Percentiles rank a stretch among this genome's conserved stretches.
Evolutionary conservation across 1,139 yeast genomes (phyloP).

Genomic region (Yamadazyma songkhlaensis): DNA sequence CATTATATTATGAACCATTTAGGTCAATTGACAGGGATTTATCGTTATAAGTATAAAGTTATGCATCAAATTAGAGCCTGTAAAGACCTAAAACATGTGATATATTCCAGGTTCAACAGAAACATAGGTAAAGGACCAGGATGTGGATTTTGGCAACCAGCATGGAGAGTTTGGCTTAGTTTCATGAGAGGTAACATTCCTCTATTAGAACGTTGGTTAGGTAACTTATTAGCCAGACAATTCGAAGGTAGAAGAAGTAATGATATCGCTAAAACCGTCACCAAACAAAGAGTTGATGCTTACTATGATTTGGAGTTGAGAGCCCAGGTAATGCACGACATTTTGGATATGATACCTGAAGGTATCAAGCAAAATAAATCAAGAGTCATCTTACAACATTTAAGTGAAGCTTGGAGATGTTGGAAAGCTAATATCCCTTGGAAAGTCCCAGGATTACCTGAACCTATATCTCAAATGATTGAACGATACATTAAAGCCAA

Average conservation of each 20-base stretch:
- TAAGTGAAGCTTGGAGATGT: constrained; percentile 98
- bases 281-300: constrained; percentile 94
- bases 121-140: constrained; percentile 97
- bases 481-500: constrained; percentile 89
- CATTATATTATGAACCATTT: constrained; percentile 87
- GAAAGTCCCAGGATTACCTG: constrained; percentile 97
- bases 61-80: constrained; percentile 98
- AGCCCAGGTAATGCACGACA: constrained; percentile 94
- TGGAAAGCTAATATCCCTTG: constrained; percentile 99
- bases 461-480: constrained; percentile 82
- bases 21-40: constrained; percentile 95
- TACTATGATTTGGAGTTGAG: constrained; percentile 91
- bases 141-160: constrained; percentile 99
- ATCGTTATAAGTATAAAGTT: constrained; percentile 93
- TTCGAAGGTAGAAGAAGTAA: constrained; percentile 94
- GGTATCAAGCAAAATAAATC: constrained; percentile 87
- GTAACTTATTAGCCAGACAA: constrained; percentile 86
- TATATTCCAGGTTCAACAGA: constrained; percentile 76
- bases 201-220: constrained; percentile 89
- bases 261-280: constrained; percentile 89
- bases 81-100: constrained; percentile 89
- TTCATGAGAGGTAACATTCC: constrained; percentile 95
- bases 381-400: constrained; percentile 84
- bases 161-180: constrained; percentile 96
- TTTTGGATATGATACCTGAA: constrained; percentile 95